Conservation (phyloP, 306 rosid species). For the Urtica urens region DNA sequence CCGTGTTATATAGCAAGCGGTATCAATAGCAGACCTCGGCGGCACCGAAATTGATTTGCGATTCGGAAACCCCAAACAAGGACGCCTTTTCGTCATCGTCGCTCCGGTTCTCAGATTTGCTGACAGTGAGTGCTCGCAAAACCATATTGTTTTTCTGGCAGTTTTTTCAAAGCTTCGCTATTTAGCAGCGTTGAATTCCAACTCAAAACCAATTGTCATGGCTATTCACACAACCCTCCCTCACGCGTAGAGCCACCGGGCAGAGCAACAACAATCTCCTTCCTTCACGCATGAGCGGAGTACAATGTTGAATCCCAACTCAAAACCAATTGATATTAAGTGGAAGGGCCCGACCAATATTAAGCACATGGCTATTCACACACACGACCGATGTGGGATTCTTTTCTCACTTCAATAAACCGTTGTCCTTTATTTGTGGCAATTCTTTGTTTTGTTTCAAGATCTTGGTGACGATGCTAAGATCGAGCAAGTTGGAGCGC, state of each 20-base stretch:
- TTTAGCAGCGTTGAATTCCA: background rate
- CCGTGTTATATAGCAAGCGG: conserved; percentile 73
- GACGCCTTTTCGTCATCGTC: conserved; percentile 73
- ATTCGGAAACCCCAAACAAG: conserved; percentile 69
- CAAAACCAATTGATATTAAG: too few relatives aligned
- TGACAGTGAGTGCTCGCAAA: conserved; percentile 38
- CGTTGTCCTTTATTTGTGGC: too few relatives aligned
- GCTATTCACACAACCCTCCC: too few relatives aligned
- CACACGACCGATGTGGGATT: too few relatives aligned
- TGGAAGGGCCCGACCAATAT: too few relatives aligned
- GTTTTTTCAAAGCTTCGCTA: background rate
- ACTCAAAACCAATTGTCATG: background rate
- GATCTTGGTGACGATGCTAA: conserved; percentile 74
- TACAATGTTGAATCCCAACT: too few relatives aligned
- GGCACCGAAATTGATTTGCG: conserved; percentile 97
- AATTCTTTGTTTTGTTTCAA: conserved; percentile 14
- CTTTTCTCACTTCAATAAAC: too few relatives aligned
- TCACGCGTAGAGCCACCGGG: too few relatives aligned
- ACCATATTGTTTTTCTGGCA: background rate
- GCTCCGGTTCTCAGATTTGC: conserved; percentile 92
- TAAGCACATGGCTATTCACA: too few relatives aligned
- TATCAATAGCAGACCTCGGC: conserved; percentile 99
- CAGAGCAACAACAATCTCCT: too few relatives aligned
- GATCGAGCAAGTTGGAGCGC: conserved; percentile 78
- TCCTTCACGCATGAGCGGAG: too few relatives aligned